Evolutionary conservation across 169 alveolate species (phyloP).

Genomic region (Plasmodium gonderi): DNA sequence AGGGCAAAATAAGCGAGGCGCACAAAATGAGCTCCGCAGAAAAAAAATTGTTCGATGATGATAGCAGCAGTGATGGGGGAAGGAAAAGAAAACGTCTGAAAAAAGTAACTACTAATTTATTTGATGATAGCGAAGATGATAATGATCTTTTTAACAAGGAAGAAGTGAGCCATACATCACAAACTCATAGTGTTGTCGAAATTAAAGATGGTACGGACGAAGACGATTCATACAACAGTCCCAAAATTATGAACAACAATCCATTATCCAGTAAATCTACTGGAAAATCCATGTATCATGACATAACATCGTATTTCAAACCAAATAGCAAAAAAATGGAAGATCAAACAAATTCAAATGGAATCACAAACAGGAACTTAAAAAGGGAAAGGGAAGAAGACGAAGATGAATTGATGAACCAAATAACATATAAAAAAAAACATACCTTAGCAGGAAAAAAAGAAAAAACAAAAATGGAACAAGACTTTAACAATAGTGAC

Average conservation of each 20-base stretch:
- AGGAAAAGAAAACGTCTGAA: constrained; percentile 50
- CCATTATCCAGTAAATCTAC: not conserved
- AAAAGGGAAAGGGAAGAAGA: constrained; percentile 49
- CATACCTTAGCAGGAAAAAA: constrained; percentile 19
- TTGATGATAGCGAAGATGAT: constrained; percentile 13
- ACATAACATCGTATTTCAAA: constrained; percentile 53
- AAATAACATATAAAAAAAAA: not conserved
- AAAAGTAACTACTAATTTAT: constrained; percentile 30
- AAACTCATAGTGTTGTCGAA: not conserved
- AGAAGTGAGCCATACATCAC: not conserved
- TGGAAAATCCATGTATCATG: constrained; percentile 3
- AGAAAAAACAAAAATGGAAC: not conserved
- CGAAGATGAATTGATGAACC: not conserved
- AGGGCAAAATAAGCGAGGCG: too few relatives aligned
- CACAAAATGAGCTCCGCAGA: constrained; percentile 43
- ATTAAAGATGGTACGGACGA: constrained; percentile 13
- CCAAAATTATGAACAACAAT: not conserved
- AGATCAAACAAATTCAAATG: not conserved
- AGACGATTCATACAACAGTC: not conserved
- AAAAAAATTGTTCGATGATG: constrained; percentile 7
- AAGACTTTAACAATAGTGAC: not conserved
- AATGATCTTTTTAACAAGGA: not conserved
- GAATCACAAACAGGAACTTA: not conserved
- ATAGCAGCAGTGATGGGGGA: constrained; percentile 22
- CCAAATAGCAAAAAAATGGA: constrained; percentile 10